Conservation (phyloP, 768 basidiomycete species). For the Lentinus tigrinus region DNA sequence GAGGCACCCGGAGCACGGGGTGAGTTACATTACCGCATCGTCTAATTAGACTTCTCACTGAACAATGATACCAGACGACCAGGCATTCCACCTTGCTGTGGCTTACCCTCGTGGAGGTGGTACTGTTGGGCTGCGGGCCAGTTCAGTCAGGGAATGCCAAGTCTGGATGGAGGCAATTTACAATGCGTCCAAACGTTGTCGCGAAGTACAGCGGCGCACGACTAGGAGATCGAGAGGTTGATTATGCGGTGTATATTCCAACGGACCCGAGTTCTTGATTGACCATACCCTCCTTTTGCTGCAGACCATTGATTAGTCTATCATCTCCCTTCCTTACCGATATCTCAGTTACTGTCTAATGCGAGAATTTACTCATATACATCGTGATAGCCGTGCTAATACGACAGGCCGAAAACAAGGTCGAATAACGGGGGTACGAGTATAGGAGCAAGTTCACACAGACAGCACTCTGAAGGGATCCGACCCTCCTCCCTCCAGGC, state of each 20-base stretch:
- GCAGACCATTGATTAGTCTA: too few relatives aligned
- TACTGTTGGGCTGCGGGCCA: slow-evolving; percentile 33
- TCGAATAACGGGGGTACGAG: too few relatives aligned
- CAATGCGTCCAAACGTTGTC: slow-evolving; percentile 41
- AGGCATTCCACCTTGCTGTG: slow-evolving; percentile 43
- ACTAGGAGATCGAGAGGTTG: slow-evolving; percentile 8
- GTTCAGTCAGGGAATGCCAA: slow-evolving; percentile 58
- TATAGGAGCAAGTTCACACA: neutral
- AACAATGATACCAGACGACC: slow-evolving; percentile 49
- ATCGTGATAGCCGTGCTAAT: too few relatives aligned
- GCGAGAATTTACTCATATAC: too few relatives aligned
- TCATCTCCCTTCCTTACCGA: too few relatives aligned
- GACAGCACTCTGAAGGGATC: slow-evolving; percentile 61
- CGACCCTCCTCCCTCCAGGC: slow-evolving; percentile 72
- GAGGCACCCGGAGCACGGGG: slow-evolving; percentile 53
- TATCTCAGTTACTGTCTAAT: too few relatives aligned
- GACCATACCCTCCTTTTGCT: too few relatives aligned
- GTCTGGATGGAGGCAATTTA: slow-evolving; percentile 48
- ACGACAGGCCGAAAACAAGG: too few relatives aligned
- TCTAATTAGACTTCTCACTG: neutral
- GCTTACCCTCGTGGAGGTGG: slow-evolving; percentile 20
- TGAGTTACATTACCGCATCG: slow-evolving; percentile 23
- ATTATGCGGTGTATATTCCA: slow-evolving; percentile 33
- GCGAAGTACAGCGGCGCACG: slow-evolving; percentile 45
- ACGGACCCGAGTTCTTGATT: slow-evolving; percentile 45